phyloP scores from a whole-genome alignment of 2,329 filamentous ascomycete genomes.

The Aspergillus sp. region DNA sequence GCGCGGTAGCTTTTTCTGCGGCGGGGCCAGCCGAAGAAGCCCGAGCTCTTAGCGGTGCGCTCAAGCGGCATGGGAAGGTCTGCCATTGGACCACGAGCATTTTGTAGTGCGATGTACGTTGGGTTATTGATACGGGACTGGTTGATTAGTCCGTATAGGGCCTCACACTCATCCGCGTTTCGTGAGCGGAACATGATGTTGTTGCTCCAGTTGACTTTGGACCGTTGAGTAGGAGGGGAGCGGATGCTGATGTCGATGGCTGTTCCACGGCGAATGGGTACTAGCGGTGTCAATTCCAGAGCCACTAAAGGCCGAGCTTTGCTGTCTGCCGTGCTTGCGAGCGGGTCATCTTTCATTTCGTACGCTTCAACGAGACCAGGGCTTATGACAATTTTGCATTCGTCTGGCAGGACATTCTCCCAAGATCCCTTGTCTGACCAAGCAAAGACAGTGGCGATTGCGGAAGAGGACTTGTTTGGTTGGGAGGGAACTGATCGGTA shows the following conservation, averaged over 20 bases:
- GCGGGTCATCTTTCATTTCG: slow-evolving; percentile 53
- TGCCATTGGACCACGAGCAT: slow-evolving; percentile 66
- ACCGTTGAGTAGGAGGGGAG: slow-evolving; percentile 77
- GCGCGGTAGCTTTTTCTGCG: slow-evolving; percentile 61
- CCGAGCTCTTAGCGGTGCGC: slow-evolving; percentile 45
- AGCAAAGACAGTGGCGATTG: slow-evolving; percentile 64
- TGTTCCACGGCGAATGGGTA: slow-evolving; percentile 87
- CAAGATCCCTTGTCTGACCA: slow-evolving; percentile 68
- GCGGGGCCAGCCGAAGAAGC: slow-evolving; percentile 57
- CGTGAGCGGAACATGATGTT: slow-evolving; percentile 91
- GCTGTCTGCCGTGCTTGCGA: slow-evolving; percentile 24
- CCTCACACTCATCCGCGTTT: slow-evolving; percentile 75
- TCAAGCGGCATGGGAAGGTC: slow-evolving; percentile 59
- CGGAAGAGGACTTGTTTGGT: slow-evolving; percentile 56
- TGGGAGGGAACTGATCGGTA: slow-evolving; percentile 59
- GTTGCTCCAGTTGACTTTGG: slow-evolving; percentile 69
- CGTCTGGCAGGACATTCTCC: slow-evolving; percentile 64
- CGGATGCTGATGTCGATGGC: slow-evolving; percentile 92
- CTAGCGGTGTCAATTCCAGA: slow-evolving; percentile 86
- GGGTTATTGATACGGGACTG: slow-evolving; percentile 88
- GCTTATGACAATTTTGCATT: slow-evolving; percentile 66
- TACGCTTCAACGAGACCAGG: slow-evolving; percentile 69
- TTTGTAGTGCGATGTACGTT: slow-evolving; percentile 79
- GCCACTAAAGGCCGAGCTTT: slow-evolving; percentile 61
- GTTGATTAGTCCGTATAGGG: slow-evolving; percentile 85